These are phyloP conservation scores for Naganishia kalamii DNA, from an alignment of 768 basidiomycete species.

Conservation along the genomic window DNA sequence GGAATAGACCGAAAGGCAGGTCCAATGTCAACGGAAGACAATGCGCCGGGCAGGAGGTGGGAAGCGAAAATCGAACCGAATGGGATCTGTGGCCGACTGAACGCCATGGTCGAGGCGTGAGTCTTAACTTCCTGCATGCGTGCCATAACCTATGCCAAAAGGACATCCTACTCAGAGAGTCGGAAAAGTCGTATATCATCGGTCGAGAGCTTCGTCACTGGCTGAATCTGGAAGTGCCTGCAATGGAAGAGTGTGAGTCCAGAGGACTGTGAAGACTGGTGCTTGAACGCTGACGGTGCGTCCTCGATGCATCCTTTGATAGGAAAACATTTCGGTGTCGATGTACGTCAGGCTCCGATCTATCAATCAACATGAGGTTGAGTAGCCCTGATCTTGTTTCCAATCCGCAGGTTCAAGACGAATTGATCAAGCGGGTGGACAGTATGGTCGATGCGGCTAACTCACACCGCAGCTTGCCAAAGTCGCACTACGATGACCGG, in stretches of 20 bases:
- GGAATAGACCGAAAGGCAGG: neutral
- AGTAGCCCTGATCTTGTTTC: neutral
- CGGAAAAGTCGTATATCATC: neutral
- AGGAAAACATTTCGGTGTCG: constrained; percentile 22
- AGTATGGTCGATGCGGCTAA: neutral
- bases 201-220: constrained; percentile 2
- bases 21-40: neutral
- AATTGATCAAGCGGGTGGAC: neutral
- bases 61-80: neutral
- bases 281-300: too few species aligned
- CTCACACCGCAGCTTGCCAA: neutral
- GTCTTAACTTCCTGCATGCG: neutral
- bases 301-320: neutral
- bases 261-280: neutral
- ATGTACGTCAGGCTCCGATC: neutral
- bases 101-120: constrained; percentile 7
- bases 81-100: neutral
- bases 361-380: too few species aligned
- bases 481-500: constrained; percentile 18
- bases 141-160: too few species aligned
- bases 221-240: constrained; percentile 12
- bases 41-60: neutral
- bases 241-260: constrained; percentile 18
- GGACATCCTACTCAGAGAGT: neutral
- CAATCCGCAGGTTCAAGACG: constrained; percentile 5